phyloP scores from a whole-genome alignment of 169 alveolate genomes.

The Eimeria mitis region DNA sequence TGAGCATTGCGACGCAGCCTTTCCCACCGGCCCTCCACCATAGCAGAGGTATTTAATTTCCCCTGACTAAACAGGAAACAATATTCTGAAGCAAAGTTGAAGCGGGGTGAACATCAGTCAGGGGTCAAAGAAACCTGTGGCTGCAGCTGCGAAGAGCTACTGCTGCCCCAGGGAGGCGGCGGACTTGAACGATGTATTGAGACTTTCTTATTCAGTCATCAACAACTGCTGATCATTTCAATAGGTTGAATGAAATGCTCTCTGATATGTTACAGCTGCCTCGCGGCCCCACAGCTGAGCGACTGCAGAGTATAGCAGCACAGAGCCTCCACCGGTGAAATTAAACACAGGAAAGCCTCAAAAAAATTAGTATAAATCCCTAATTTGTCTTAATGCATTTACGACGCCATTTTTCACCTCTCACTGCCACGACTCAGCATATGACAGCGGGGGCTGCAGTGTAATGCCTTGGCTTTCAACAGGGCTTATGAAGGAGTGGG shows the following conservation, averaged over 20 bases:
- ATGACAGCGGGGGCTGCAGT: neutral
- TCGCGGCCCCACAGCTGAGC: constrained; percentile 12
- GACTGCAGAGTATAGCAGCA: neutral
- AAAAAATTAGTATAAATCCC: neutral
- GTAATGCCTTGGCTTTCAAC: too few relatives aligned
- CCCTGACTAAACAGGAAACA: neutral
- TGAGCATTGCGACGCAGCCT: neutral
- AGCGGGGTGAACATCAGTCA: neutral
- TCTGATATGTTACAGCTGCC: neutral
- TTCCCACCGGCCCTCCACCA: neutral
- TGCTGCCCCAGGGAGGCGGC: neutral
- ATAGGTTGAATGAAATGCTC: neutral
- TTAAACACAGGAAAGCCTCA: neutral
- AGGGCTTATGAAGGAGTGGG: too few relatives aligned
- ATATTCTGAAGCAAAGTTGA: neutral
- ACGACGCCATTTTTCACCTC: neutral
- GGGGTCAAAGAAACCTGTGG: neutral
- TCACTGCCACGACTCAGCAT: neutral
- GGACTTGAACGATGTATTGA: neutral
- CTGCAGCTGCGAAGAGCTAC: neutral
- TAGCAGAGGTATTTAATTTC: neutral
- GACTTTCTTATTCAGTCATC: neutral
- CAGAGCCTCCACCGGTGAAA: neutral
- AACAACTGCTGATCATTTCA: neutral
- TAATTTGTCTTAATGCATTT: neutral